Evolutionary conservation across 495 filamentous ascomycete genomes (phyloP), one percentile per base, ranked within the genome.

Genomic region (Monascus purpureus): DNA sequence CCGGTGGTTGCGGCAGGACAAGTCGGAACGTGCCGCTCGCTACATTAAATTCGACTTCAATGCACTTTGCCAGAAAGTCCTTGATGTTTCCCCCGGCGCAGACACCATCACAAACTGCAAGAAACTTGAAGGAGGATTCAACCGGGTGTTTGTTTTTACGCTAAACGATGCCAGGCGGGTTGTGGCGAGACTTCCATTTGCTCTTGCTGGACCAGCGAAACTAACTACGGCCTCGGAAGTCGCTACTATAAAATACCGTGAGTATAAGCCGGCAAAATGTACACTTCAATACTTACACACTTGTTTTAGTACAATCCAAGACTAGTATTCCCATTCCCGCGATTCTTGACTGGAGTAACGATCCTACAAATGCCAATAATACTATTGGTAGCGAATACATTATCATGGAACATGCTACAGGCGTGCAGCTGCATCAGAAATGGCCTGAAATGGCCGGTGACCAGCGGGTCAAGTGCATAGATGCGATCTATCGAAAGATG

Each of bases 371-470:
- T 36, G 26, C 53, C 15, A n/a, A n/a, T n/a, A n/a, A n/a, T n/a
- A n/a, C n/a, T n/a, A 45, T 58, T 25, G 57, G 60, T 16, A 41
- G 37, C 6, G 60, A 68, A 37, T 65, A 67, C 32, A 65, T 68
- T 32, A 61, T 68, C 25, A 52, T 55, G 42, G 57, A 65, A 38
- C 45, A 58, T 43, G 52, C 43, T 3, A 13, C 15, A 4, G 61
- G 62, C 29, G 38, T 60, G 30, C 51, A 47, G 24, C 23, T 66
- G 34, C 49, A 59, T 31, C 36, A 58, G 31, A 38, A 29, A 27
- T 64, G 60, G 60, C 45, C 43, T 24, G 32, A 29, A 26, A 63
- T 68, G 59, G 45, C 39, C 37, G 28, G 37, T 13, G 32, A 48
- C 23, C 49, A 65, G 32, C 47, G 60, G 27, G 51, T 58, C 35